Base-by-base conservation (phyloP, 306 rosid genomes). In the Gleditsia sinensis region DNA sequence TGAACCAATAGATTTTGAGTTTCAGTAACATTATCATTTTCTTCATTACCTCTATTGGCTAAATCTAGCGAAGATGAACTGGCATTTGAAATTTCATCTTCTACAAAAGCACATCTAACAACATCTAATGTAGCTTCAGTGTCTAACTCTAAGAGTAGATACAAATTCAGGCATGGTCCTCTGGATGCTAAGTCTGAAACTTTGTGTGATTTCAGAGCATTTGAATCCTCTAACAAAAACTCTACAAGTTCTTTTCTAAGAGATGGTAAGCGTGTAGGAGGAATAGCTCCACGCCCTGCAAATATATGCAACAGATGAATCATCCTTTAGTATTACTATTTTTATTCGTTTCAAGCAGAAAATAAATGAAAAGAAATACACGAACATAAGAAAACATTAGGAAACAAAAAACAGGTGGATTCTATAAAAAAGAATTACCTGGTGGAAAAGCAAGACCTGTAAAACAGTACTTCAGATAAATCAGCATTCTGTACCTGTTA, bases 371-470 rank as follows among this genome's bases (percentile, higher is more conserved):
- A 40, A 21, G 46, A 39, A 51, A 65, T 19, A 32, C 9, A 39
- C 6, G 12, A 68, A 68, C n/a, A 40, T 16, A 66, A n/a, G n/a
- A n/a, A n/a, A n/a, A n/a, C n/a, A n/a, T n/a, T 46, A 55, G 63
- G 64, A 37, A 39, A 25, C 5, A 6, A 46, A 27, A 10, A 33
- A 39, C 3, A 7, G 45, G 13, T 39, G 4, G 45, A 7, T 10
- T 36, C 42, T 39, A 13, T 27, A 3, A 1, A 6, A 45, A 68
- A 68, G 34, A 8, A 60, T 48, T 88, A 94, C 98, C 98, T 78
- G 99, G 99, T 40, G 99, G 99, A 84, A 94, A 94, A 80, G 91
- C 90, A 81, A 92, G 89, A 78, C 99, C 97, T 5, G 89, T 88
- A 83, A 94, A 94, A 85, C 98, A 91, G 86, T 94, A 94, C 82